phyloP scores from a whole-genome alignment of 179 eudicot species.

The Kewa caespitosa region DNA sequence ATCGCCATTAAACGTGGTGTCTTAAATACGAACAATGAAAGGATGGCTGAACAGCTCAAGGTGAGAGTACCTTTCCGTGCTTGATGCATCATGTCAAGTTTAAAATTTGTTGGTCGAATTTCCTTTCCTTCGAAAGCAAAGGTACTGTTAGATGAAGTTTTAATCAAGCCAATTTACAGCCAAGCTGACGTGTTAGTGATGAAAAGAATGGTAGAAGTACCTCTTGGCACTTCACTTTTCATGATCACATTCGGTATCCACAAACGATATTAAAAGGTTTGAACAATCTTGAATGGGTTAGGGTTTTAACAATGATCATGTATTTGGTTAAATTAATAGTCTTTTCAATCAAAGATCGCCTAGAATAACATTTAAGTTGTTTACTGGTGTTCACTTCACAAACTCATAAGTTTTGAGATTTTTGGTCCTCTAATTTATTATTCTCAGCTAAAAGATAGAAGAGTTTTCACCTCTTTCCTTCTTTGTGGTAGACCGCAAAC shows the following conservation, averaged over 20 bases:
- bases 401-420: background rate
- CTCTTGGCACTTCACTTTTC: background rate
- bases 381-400: background rate
- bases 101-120: background rate
- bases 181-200: background rate
- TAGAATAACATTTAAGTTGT: background rate
- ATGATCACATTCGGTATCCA: background rate
- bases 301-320: background rate
- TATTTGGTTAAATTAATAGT: background rate
- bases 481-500: background rate
- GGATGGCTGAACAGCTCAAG: slow-evolving; percentile 96
- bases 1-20: slow-evolving; percentile 97
- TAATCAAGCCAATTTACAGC: background rate
- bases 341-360: background rate
- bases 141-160: background rate
- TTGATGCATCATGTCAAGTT: background rate
- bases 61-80: slow-evolving; percentile 31
- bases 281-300: background rate
- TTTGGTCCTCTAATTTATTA: background rate
- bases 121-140: background rate
- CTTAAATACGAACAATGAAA: slow-evolving; percentile 71
- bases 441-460: background rate
- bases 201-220: background rate
- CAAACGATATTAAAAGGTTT: background rate
- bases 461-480: background rate